These are phyloP conservation scores for Aegilops longissima DNA, from an alignment of 176 grass and related monocot species.

Conservation along the genomic window DNA sequence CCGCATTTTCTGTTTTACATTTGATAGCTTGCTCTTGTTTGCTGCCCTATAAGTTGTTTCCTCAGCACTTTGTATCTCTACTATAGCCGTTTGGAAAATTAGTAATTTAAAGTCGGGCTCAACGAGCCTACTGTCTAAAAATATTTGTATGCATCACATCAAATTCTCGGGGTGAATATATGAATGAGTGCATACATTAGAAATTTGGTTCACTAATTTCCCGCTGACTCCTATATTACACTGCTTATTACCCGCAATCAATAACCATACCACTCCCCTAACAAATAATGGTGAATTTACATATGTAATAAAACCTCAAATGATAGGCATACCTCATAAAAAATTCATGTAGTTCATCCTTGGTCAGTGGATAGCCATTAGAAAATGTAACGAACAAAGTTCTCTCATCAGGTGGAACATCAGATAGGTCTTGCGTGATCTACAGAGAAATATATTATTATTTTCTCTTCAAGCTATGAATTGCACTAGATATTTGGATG, in stretches of 20 bases:
- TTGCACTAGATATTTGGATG: background rate
- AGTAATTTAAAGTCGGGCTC: too few relatives aligned
- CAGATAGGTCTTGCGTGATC: background rate
- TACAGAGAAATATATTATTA: background rate
- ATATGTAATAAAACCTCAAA: background rate
- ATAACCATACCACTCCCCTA: too few relatives aligned
- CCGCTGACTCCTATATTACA: too few relatives aligned
- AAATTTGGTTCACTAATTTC: too few relatives aligned
- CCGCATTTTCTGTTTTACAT: too few relatives aligned
- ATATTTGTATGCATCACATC: too few relatives aligned
- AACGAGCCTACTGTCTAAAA: too few relatives aligned
- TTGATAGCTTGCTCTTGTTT: too few relatives aligned
- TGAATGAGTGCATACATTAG: too few relatives aligned
- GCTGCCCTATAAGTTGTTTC: too few relatives aligned
- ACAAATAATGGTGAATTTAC: background rate
- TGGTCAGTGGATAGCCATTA: constrained; percentile 51
- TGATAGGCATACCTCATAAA: constrained; percentile 40
- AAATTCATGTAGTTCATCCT: constrained; percentile 46
- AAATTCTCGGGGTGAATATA: too few relatives aligned
- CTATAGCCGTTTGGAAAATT: background rate
- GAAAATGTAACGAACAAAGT: constrained; percentile 75
- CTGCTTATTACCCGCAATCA: too few relatives aligned
- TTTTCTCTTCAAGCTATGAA: background rate
- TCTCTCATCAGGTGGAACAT: constrained; percentile 51
- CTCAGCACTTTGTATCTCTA: background rate